A percentile compares a stretch with the other conserved stretches of the same genome.
These are phyloP conservation scores for Phytopythium ostracodes DNA, from an alignment of 352 stramenopile species.

Conservation along the genomic window DNA sequence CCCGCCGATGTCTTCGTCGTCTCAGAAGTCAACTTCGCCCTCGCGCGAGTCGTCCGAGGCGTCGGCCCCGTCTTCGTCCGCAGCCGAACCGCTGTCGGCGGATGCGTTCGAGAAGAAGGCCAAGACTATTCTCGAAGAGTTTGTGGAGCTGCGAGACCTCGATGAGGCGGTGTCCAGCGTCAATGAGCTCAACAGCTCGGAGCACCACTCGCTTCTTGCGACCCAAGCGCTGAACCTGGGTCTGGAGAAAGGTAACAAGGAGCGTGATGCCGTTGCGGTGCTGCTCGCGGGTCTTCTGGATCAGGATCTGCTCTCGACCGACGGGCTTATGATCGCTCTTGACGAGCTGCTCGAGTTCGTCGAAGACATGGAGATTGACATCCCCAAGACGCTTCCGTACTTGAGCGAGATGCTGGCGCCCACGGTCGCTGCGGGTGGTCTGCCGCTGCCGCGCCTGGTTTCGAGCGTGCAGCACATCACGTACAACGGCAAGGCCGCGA, in stretches of 20 bases:
- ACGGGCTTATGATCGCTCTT: slow-evolving; percentile 33
- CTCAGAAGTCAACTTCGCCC: slow-evolving; percentile 14
- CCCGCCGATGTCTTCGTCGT: slow-evolving; percentile 33
- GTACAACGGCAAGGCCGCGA: slow-evolving; percentile 60
- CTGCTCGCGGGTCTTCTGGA: slow-evolving; percentile 55
- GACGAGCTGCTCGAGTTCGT: slow-evolving; percentile 65
- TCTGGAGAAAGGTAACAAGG: slow-evolving; percentile 64
- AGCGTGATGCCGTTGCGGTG: slow-evolving; percentile 46
- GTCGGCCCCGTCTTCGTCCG: slow-evolving; percentile 14
- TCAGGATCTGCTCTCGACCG: slow-evolving; percentile 38
- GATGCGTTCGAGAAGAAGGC: slow-evolving; percentile 82
- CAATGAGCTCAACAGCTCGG: slow-evolving; percentile 45
- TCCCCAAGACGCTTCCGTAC: slow-evolving; percentile 67
- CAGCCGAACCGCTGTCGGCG: slow-evolving; percentile 28
- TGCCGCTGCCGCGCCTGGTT: slow-evolving; percentile 40
- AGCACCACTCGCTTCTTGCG: slow-evolving; percentile 45
- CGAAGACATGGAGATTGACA: slow-evolving; percentile 83
- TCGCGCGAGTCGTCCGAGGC: slow-evolving; percentile 10
- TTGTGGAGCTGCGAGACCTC: slow-evolving; percentile 79
- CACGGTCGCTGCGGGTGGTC: slow-evolving; percentile 35
- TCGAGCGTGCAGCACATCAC: slow-evolving; percentile 40
- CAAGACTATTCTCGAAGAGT: slow-evolving; percentile 83
- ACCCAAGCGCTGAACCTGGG: slow-evolving; percentile 59
- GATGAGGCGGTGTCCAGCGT: slow-evolving; percentile 67
- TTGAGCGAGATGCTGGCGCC: slow-evolving; percentile 69